phyloP scores from a whole-genome alignment of 2,329 filamentous ascomycete genomes.

The Apiospora rasikravindrae region DNA sequence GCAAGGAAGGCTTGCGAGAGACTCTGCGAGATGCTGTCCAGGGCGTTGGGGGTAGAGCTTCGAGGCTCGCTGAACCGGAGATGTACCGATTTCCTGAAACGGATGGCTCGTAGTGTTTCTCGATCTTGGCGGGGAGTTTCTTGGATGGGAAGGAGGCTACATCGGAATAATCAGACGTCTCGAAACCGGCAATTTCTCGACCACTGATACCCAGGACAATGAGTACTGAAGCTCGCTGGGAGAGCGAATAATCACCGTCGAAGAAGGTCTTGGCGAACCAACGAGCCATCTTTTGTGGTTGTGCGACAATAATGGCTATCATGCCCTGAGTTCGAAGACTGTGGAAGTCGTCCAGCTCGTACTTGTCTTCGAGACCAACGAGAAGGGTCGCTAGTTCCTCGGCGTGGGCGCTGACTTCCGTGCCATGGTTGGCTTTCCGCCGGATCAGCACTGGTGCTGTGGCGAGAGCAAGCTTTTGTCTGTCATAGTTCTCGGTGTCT shows the following conservation, averaged over 20 bases:
- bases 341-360: slow-evolving; percentile 78
- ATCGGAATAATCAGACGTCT: slow-evolving; percentile 57
- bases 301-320: slow-evolving; percentile 78
- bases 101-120: slow-evolving; percentile 66
- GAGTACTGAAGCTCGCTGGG: slow-evolving; percentile 82
- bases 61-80: slow-evolving; percentile 46
- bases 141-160: slow-evolving; percentile 77
- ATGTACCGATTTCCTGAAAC: slow-evolving; percentile 25
- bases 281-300: slow-evolving; percentile 77
- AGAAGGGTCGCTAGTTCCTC: slow-evolving; percentile 80
- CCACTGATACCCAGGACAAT: slow-evolving; percentile 82
- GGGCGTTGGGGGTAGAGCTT: slow-evolving; percentile 61
- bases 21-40: slow-evolving; percentile 70
- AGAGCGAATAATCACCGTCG: slow-evolving; percentile 87
- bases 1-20: slow-evolving; percentile 77
- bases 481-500: slow-evolving; percentile 83
- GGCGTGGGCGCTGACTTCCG: slow-evolving; percentile 83
- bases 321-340: slow-evolving; percentile 79
- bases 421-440: slow-evolving; percentile 86
- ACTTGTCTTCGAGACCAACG: slow-evolving; percentile 83
- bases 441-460: slow-evolving; percentile 83
- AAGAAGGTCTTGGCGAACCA: slow-evolving; percentile 89
- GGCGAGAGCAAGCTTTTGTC: slow-evolving; percentile 77
- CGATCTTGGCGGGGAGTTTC: slow-evolving; percentile 73
- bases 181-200: slow-evolving; percentile 82